These are phyloP conservation scores for Chaetomium globosum DNA, from an alignment of 2,329 filamentous ascomycete genomes.

Conservation along the genomic window DNA sequence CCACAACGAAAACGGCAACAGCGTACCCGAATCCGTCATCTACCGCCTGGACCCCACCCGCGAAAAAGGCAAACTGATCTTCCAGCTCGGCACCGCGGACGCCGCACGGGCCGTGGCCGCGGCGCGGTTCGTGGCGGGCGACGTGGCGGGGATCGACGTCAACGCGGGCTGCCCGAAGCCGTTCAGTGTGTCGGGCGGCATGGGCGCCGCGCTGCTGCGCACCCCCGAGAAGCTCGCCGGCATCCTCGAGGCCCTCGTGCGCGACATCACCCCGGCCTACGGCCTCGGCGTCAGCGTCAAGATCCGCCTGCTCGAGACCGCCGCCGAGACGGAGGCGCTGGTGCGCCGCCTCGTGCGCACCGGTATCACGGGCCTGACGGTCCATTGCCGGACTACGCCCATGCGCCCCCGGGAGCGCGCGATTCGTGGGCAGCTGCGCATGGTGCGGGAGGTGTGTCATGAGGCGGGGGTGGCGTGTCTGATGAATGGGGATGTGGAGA, in stretches of 20 bases:
- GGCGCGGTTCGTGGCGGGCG: constrained; percentile 77
- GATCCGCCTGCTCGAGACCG: constrained; percentile 81
- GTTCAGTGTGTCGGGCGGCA: constrained; percentile 89
- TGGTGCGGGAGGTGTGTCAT: constrained; percentile 79
- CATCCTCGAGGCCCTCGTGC: constrained; percentile 81
- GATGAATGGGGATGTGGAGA: constrained; percentile 91
- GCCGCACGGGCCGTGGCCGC: constrained; percentile 82
- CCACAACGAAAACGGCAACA: constrained; percentile 49
- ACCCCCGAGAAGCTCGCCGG: constrained; percentile 81
- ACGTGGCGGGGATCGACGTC: constrained; percentile 93
- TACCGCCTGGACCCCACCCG: constrained; percentile 79
- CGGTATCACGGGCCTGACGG: constrained; percentile 87
- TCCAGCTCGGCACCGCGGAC: constrained; percentile 87
- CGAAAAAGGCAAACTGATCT: constrained; percentile 77
- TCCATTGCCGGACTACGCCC: constrained; percentile 93
- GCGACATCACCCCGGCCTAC: constrained; percentile 73
- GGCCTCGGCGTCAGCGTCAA: constrained; percentile 96
- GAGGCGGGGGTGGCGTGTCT: constrained; percentile 87
- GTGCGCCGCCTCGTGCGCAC: constrained; percentile 79
- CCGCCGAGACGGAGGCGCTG: constrained; percentile 73
- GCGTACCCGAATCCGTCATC: constrained; percentile 63
- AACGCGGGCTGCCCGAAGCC: constrained; percentile 98
- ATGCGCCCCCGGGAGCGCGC: constrained; percentile 91
- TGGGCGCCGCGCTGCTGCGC: constrained; percentile 88
- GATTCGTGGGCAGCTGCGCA: constrained; percentile 80